These are phyloP conservation scores for Rhizopogon vulgaris DNA, from an alignment of 768 basidiomycete species.

Conservation along the genomic window DNA sequence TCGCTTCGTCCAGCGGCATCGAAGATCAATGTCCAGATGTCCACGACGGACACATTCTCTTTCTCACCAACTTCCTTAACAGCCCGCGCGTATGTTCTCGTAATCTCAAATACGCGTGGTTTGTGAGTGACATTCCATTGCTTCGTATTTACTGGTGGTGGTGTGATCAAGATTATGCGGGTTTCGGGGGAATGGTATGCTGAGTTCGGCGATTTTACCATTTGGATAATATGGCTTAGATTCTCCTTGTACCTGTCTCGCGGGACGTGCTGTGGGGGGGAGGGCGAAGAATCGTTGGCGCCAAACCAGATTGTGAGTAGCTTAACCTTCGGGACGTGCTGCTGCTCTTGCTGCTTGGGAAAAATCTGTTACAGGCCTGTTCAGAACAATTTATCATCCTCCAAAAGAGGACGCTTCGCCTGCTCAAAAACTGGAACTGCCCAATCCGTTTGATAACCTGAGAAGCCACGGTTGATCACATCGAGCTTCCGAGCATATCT, in stretches of 20 bases:
- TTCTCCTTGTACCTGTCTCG: slow-evolving; percentile 61
- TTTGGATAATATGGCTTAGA: slow-evolving; percentile 52
- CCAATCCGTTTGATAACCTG: slow-evolving; percentile 88
- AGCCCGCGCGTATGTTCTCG: slow-evolving; percentile 66
- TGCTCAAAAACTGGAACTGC: slow-evolving; percentile 72
- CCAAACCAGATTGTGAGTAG: slow-evolving; percentile 86
- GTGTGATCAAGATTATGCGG: slow-evolving; percentile 72
- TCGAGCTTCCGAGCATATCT: slow-evolving; percentile 77
- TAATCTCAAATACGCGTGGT: slow-evolving; percentile 50
- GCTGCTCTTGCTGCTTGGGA: slow-evolving; percentile 42
- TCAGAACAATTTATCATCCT: neutral
- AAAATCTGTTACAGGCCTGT: slow-evolving; percentile 39
- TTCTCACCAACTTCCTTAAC: slow-evolving; percentile 54
- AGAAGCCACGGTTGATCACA: slow-evolving; percentile 77
- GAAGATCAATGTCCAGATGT: slow-evolving; percentile 70
- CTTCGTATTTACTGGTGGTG: slow-evolving; percentile 72
- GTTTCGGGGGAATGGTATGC: slow-evolving; percentile 64
- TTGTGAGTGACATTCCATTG: slow-evolving; percentile 37
- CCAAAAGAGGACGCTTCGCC: slow-evolving; percentile 28
- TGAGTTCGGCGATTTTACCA: slow-evolving; percentile 58
- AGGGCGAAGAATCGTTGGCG: slow-evolving; percentile 76
- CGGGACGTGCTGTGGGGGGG: slow-evolving; percentile 72
- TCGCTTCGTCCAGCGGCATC: slow-evolving; percentile 60
- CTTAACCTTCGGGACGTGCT: slow-evolving; percentile 50
- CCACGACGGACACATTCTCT: slow-evolving; percentile 55